A percentile compares a stretch with the other conserved stretches of the same genome.
Conservation (phyloP, 305 asterid genomes). For the Fraxinus floribunda region DNA sequence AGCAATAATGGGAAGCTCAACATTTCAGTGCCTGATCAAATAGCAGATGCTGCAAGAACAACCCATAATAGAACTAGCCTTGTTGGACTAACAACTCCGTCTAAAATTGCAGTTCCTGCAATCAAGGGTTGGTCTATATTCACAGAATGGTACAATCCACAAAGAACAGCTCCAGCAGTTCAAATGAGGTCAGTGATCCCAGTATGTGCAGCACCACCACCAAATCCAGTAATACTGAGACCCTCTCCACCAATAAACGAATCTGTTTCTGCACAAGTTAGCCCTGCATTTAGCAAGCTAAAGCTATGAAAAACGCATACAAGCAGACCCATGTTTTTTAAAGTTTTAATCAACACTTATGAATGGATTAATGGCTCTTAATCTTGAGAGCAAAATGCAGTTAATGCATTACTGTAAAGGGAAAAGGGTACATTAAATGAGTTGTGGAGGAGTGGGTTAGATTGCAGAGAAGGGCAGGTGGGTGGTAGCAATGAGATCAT, state of each 20-base stretch:
- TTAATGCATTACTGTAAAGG: slow-evolving; percentile 17
- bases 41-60: background rate
- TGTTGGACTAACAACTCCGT: background rate
- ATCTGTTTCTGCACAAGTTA: background rate
- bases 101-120: background rate
- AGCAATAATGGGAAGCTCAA: slow-evolving; percentile 6
- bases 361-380: background rate
- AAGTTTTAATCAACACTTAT: background rate
- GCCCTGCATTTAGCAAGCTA: slow-evolving; percentile 30
- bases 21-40: background rate
- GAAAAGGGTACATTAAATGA: slow-evolving; percentile 36
- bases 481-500: slow-evolving; percentile 26
- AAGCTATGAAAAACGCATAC: slow-evolving; percentile 27
- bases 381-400: slow-evolving; percentile 2
- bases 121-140: slow-evolving; percentile 17
- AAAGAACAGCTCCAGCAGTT: slow-evolving; percentile 53
- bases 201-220: slow-evolving; percentile 51
- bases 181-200: slow-evolving; percentile 62
- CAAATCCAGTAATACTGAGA: slow-evolving; percentile 21
- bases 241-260: slow-evolving; percentile 2
- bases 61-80: background rate
- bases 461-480: slow-evolving; percentile 24
- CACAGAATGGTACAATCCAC: slow-evolving; percentile 14
- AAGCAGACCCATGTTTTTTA: background rate
- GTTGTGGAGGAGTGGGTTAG: slow-evolving; percentile 20